Evolutionary conservation across 768 basidiomycete species (phyloP).

Genomic region (Phylloporus sp.): DNA sequence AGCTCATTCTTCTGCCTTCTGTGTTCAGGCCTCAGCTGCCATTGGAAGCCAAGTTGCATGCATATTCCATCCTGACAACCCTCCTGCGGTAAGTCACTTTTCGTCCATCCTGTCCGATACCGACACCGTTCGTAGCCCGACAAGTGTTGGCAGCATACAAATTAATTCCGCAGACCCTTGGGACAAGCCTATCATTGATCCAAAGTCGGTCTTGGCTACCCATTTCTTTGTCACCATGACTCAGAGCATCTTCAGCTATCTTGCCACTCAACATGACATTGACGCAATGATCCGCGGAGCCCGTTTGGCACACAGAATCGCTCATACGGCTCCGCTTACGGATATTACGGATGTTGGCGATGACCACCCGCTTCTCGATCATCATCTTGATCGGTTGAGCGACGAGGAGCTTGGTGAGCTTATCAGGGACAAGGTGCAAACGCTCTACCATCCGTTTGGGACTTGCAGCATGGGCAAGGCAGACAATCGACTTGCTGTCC

Average conservation of each 20-base stretch:
- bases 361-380: slow-evolving; percentile 33
- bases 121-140: slow-evolving; percentile 33
- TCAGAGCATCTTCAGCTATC: slow-evolving; percentile 33
- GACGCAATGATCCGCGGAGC: slow-evolving; percentile 39
- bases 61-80: slow-evolving; percentile 13
- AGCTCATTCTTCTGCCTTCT: slow-evolving; percentile 20
- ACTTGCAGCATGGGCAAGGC: slow-evolving; percentile 36
- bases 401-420: slow-evolving; percentile 35
- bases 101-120: neutral
- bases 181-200: slow-evolving; percentile 43
- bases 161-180: slow-evolving; percentile 40
- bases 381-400: slow-evolving; percentile 30
- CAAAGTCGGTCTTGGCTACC: slow-evolving; percentile 30
- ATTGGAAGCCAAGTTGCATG: slow-evolving; percentile 10
- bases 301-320: slow-evolving; percentile 36
- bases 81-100: slow-evolving; percentile 24
- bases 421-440: slow-evolving; percentile 34
- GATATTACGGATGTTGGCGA: slow-evolving; percentile 32
- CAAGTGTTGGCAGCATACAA: slow-evolving; percentile 38
- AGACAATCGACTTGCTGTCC: slow-evolving; percentile 39
- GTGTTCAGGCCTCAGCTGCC: neutral
- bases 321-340: slow-evolving; percentile 36
- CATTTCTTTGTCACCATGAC: neutral
- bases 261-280: slow-evolving; percentile 39
- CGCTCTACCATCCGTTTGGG: slow-evolving; percentile 43